phyloP scores from a whole-genome alignment of 805 yeast genomes.

The Kluyveromyces siamensis region DNA sequence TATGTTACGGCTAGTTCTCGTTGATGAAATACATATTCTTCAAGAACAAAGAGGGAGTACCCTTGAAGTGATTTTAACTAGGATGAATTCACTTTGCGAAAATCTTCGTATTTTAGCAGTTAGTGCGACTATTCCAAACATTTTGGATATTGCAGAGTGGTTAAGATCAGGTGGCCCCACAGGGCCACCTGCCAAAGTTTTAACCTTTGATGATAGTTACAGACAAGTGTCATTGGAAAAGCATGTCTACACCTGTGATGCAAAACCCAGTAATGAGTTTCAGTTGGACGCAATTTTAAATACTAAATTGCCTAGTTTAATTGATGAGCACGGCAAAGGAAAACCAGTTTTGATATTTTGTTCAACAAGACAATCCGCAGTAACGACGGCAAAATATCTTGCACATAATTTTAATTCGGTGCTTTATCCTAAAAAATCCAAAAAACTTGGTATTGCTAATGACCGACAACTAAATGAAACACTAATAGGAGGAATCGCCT shows the following conservation, averaged over 20 bases:
- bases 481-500: constrained; percentile 35
- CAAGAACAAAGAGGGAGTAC: constrained; percentile 41
- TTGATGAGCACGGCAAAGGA: constrained; percentile 30
- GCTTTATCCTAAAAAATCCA: neutral
- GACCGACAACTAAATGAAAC: constrained; percentile 25
- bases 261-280: constrained; percentile 35
- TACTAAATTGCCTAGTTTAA: constrained; percentile 32
- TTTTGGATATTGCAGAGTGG: constrained; percentile 40
- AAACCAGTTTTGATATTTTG: constrained; percentile 45
- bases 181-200: constrained; percentile 26
- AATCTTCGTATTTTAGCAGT: constrained; percentile 36
- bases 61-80: constrained; percentile 38
- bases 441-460: constrained; percentile 4
- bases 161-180: constrained; percentile 19
- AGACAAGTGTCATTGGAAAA: constrained; percentile 36
- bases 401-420: constrained; percentile 10
- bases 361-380: constrained; percentile 42
- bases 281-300: constrained; percentile 39
- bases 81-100: constrained; percentile 35
- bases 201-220: constrained; percentile 39
- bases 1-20: constrained; percentile 36
- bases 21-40: constrained; percentile 41
- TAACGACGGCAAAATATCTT: constrained; percentile 37
- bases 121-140: constrained; percentile 48
- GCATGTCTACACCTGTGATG: constrained; percentile 36